Base-by-base conservation (phyloP, 2,329 filamentous ascomycete species). In the Purpureocillium takamizusanense region DNA sequence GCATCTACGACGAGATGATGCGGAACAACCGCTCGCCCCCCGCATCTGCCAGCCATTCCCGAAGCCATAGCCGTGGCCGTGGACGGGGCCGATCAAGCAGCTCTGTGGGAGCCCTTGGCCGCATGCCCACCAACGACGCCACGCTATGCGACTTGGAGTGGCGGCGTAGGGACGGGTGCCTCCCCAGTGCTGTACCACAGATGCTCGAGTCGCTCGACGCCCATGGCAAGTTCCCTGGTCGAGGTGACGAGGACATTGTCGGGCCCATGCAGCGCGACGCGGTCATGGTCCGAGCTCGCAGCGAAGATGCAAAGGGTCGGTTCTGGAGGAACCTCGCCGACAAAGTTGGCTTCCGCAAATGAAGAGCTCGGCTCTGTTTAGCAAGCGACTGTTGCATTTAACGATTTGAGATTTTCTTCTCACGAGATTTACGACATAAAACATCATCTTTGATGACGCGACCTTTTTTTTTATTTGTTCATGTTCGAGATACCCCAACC, bases 221-320 rank as follows among this genome's bases (percentile, higher is more conserved):
- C 54, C 73, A 83, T 45, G 83, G 84, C 54, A 95, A 95, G 60
- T 95, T 95, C 52, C 88, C 88, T 17, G 79, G 82, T 50, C 76
- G 90, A 25, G 88, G 88, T 37, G 88, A 95, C 52, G 83, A 89
- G 51, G 89, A 94, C 59, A 94, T 95, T 55, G 87, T 95, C 33
- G 89, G 89, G 2, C 89, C 89, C 7, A 95, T 95, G 89, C 77
- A 79, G 49, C 73, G 74, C 11, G 72, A 76, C 47, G 65, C 66
- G 30, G 62, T 67, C 45, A 77, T 77, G 72, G 57, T 61, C 23
- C 62, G 68, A 34, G 59, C 62, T 12, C 56, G 55, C 34, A 65
- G 61, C 40, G 67, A 70, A 33, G 65, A 67, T 46, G 62, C 62
- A 46, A 66, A 62, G 45, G 52, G 60, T 14, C 63, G 65, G 37